phyloP scores from a whole-genome alignment of 495 filamentous ascomycete genomes.

The Xylaria nigripes region DNA sequence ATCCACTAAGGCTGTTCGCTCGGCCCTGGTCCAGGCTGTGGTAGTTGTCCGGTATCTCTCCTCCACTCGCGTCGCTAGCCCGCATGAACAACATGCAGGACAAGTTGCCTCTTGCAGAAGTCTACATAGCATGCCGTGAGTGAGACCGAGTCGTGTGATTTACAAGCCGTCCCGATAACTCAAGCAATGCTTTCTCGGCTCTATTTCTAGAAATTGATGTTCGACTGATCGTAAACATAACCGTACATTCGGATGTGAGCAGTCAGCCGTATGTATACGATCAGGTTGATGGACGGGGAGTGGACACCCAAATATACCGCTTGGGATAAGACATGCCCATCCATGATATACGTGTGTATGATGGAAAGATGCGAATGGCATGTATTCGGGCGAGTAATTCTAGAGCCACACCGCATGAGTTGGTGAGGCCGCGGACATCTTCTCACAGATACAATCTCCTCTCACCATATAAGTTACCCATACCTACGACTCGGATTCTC shows the following conservation, averaged over 20 bases:
- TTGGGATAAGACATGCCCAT: not conserved
- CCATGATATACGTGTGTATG: not conserved
- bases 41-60: slow-evolving; percentile 10
- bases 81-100: slow-evolving; percentile 4
- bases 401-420: slow-evolving; percentile 4
- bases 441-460: not conserved
- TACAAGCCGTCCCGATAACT: not conserved
- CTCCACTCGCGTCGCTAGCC: not conserved
- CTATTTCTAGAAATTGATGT: not conserved
- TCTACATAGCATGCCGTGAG: slow-evolving; percentile 3
- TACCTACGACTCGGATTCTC: not conserved
- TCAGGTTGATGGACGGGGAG: not conserved
- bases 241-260: not conserved
- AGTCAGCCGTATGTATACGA: not conserved
- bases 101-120: slow-evolving; percentile 2
- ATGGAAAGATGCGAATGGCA: not conserved
- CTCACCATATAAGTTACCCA: slow-evolving; percentile 1
- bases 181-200: not conserved
- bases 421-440: not conserved
- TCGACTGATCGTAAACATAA: not conserved
- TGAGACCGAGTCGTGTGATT: not conserved
- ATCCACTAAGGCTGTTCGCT: slow-evolving; percentile 6
- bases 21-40: slow-evolving; percentile 1
- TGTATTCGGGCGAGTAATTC: not conserved
- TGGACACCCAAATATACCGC: not conserved